These are phyloP conservation scores for Albugo laibachii DNA, from an alignment of 352 stramenopile genomes.

Conservation along the genomic window DNA sequence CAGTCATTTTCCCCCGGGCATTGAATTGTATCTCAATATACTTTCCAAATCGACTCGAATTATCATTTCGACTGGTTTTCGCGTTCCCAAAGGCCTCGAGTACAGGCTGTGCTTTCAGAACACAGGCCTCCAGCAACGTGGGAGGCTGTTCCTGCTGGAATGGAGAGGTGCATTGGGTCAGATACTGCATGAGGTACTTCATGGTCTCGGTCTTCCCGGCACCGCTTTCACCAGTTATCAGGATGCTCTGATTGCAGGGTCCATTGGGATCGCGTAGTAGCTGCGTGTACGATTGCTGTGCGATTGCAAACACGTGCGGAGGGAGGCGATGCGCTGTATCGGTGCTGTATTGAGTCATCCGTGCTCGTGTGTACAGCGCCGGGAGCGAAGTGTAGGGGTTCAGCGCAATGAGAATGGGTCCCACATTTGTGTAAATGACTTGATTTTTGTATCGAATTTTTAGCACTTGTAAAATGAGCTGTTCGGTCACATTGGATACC, in stretches of 20 bases:
- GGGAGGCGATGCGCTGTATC: conserved; percentile 60
- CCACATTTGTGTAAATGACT: conserved; percentile 91
- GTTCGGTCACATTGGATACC: too few species aligned
- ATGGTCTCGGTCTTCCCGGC: conserved; percentile 91
- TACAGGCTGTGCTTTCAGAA: conserved; percentile 66
- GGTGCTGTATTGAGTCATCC: conserved; percentile 57
- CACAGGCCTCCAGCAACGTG: conserved; percentile 13
- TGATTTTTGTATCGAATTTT: conserved; percentile 35
- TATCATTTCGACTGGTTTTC: conserved; percentile 94
- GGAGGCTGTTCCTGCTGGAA: conserved; percentile 18
- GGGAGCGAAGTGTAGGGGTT: conserved; percentile 90
- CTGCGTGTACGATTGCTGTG: conserved; percentile 44
- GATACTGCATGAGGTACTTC: conserved; percentile 94
- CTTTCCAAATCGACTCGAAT: conserved; percentile 89
- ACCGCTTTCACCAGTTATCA: conserved; percentile 75
- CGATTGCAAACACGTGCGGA: conserved; percentile 68
- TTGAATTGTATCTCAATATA: conserved; percentile 92
- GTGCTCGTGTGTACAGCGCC: conserved; percentile 60
- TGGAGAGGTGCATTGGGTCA: conserved; percentile 48
- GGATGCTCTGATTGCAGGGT: conserved; percentile 38
- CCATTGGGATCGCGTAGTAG: conserved; percentile 54
- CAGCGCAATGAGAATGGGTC: conserved; percentile 92
- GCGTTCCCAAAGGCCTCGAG: conserved; percentile 93
- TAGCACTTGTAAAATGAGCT: too few species aligned
- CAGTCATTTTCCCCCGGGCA: conserved; percentile 49